These are phyloP conservation scores for Melaleuca alternifolia DNA, from an alignment of 345 rosid species.

Conservation along the genomic window DNA sequence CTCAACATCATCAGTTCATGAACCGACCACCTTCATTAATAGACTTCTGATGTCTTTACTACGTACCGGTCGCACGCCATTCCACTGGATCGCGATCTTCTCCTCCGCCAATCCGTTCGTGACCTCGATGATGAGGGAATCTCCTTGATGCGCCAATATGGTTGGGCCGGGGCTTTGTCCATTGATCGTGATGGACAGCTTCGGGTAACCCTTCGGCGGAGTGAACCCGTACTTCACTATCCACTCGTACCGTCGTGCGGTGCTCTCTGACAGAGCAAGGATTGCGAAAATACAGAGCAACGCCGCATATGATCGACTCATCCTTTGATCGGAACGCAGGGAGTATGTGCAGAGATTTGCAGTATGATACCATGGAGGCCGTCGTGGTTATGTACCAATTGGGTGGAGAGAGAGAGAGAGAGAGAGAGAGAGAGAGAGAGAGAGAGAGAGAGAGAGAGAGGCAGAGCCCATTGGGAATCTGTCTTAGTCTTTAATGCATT, in stretches of 20 bases:
- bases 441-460: too few species aligned
- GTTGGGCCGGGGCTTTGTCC: neutral
- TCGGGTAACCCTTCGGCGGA: fast-evolving
- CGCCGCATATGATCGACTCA: neutral
- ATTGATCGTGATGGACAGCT: neutral
- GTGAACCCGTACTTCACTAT: neutral
- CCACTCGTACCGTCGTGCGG: neutral
- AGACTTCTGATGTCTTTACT: neutral
- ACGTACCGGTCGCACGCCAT: neutral
- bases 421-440: too few species aligned
- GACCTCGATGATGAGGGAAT: neutral
- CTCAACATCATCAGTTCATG: neutral
- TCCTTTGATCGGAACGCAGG: too few species aligned
- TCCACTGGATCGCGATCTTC: neutral
- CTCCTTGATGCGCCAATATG: neutral
- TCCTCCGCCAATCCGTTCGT: neutral
- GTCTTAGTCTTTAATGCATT: too few species aligned
- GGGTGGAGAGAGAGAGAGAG: too few species aligned
- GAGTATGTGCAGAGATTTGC: too few species aligned
- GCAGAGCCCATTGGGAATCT: too few species aligned
- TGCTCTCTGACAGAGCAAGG: neutral
- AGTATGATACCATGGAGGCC: too few species aligned
- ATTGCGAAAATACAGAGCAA: neutral
- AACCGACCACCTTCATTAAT: neutral
- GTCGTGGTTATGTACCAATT: too few species aligned